Conservation (phyloP, 1,284 basidiomycete species). For the Cryptococcus wingfieldii region DNA sequence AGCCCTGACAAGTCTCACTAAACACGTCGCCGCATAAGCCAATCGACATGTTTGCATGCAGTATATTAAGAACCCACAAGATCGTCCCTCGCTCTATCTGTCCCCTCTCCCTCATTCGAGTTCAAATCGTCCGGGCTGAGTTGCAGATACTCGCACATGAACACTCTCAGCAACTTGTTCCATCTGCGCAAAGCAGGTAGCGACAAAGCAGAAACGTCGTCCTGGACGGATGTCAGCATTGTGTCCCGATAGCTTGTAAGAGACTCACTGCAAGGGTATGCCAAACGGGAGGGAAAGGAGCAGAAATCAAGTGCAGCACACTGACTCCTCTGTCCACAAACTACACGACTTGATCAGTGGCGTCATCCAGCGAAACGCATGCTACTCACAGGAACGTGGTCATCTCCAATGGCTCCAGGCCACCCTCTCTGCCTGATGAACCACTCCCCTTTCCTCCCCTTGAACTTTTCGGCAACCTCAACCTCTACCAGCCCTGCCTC, state of each 20-base stretch:
- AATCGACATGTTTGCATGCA: too few relatives aligned
- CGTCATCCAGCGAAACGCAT: not conserved
- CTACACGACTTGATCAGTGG: too few relatives aligned
- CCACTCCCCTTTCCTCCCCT: conserved; percentile 30
- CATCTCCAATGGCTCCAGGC: conserved; percentile 74
- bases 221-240: conserved; percentile 53
- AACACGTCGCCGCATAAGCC: too few relatives aligned
- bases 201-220: conserved; percentile 82
- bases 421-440: conserved; percentile 31
- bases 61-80: too few relatives aligned
- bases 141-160: conserved; percentile 84
- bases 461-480: conserved; percentile 1
- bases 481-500: conserved; percentile 28
- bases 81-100: not conserved
- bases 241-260: not conserved
- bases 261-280: conserved; percentile 64
- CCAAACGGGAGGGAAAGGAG: conserved; percentile 89
- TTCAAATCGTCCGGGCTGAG: conserved; percentile 48
- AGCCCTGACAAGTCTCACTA: too few relatives aligned
- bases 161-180: conserved; percentile 82
- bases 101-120: not conserved
- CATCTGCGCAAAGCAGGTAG: conserved; percentile 80
- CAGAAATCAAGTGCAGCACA: conserved; percentile 83
- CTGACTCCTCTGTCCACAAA: conserved; percentile 81
- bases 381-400: conserved; percentile 69